Conservation (phyloP, 2,329 filamentous ascomycete species). For the Colletotrichum tropicale region DNA sequence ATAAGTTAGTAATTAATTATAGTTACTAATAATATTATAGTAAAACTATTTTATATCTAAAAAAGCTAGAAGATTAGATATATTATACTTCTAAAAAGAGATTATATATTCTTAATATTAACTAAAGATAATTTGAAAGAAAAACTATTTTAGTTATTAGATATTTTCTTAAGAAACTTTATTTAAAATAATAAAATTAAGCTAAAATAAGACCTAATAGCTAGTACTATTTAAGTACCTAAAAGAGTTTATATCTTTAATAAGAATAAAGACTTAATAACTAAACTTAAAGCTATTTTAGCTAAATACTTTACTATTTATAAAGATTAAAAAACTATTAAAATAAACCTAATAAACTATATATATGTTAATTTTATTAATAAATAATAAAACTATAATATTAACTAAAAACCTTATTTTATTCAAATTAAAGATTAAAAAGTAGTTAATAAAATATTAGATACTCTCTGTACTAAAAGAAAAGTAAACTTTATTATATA, state of each 20-base stretch:
- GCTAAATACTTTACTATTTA: neutral
- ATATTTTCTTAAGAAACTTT: neutral
- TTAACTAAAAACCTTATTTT: neutral
- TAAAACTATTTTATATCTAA: no score
- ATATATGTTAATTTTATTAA: neutral
- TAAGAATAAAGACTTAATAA: neutral
- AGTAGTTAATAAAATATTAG: neutral
- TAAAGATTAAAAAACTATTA: neutral
- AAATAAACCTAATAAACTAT: neutral
- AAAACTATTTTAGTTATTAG: rapidly evolving
- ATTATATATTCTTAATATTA: no score
- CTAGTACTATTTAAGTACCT: neutral
- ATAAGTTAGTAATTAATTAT: no score
- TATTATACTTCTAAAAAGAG: no score
- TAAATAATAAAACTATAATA: neutral
- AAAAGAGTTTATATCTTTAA: rapidly evolving
- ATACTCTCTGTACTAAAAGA: no score
- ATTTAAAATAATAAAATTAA: neutral
- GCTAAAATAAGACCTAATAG: neutral
- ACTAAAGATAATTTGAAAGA: rapidly evolving
- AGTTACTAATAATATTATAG: no score
- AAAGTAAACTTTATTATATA: no score
- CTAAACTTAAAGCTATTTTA: neutral
- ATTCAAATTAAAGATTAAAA: neutral
- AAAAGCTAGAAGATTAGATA: no score